Evolutionary conservation across 2,329 filamentous ascomycete genomes (phyloP).

Genomic region (Sporothrix protearum): DNA sequence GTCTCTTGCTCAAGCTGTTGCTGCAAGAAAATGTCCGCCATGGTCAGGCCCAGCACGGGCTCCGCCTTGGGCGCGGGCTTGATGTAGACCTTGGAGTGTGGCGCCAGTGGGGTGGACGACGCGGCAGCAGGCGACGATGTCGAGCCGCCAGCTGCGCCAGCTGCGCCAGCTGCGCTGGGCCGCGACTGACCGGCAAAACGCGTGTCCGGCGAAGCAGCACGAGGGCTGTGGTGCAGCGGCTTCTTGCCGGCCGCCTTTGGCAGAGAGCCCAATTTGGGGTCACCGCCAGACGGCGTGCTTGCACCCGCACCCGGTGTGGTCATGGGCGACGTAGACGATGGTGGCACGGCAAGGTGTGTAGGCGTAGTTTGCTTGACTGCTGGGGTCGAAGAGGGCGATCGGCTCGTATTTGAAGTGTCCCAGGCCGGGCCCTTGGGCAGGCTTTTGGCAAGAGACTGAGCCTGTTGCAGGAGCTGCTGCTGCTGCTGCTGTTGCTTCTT

Average conservation of each 20-base stretch:
- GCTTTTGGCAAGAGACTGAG: slow-evolving; percentile 40
- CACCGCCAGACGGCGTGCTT: slow-evolving; percentile 31
- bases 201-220: slow-evolving; percentile 60
- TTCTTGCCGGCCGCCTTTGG: slow-evolving; percentile 42
- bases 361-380: neutral
- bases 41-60: slow-evolving; percentile 59
- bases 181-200: slow-evolving; percentile 58
- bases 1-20: slow-evolving; percentile 80
- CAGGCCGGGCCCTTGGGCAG: slow-evolving; percentile 27
- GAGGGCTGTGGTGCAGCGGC: slow-evolving; percentile 37
- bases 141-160: neutral
- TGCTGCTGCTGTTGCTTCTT: slow-evolving; percentile 69
- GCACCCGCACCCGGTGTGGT: neutral
- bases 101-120: slow-evolving; percentile 41
- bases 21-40: slow-evolving; percentile 84
- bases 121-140: slow-evolving; percentile 24
- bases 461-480: slow-evolving; percentile 58
- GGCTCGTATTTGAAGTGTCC: slow-evolving; percentile 35
- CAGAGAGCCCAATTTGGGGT: slow-evolving; percentile 39
- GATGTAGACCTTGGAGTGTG: slow-evolving; percentile 61
- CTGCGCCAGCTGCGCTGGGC: slow-evolving; percentile 29
- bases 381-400: slow-evolving; percentile 24
- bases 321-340: neutral
- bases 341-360: slow-evolving; percentile 7
- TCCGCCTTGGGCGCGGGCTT: slow-evolving; percentile 58